Conservation (phyloP, 2,329 filamentous ascomycete species). For the Cladosporium sp. region DNA sequence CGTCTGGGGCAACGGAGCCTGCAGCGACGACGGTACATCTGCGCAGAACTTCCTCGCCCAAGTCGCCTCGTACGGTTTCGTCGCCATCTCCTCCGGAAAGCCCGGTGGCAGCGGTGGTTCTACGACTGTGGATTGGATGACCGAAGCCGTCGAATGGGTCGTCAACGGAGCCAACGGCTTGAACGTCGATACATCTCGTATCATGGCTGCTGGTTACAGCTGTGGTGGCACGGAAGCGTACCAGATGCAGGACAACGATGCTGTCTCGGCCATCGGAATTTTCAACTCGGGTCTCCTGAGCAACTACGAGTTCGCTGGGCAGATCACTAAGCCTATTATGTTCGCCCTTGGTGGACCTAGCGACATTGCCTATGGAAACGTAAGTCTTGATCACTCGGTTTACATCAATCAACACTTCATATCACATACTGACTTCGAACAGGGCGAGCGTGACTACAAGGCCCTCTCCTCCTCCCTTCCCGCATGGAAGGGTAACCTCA, state of each 20-base stretch:
- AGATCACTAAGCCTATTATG: conserved; percentile 8
- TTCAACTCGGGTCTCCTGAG: conserved; percentile 6
- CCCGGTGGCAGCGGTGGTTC: conserved; percentile 12
- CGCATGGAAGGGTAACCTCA: conserved; percentile 10
- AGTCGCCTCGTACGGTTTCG: conserved; percentile 22
- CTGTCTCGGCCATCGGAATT: neutral
- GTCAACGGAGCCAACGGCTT: neutral
- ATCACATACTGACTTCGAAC: neutral
- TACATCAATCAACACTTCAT: neutral
- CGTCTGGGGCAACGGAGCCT: conserved; percentile 27
- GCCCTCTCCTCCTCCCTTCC: neutral
- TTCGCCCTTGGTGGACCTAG: conserved; percentile 2
- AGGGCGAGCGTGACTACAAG: conserved; percentile 12
- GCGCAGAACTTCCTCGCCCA: conserved; percentile 19
- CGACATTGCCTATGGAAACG: conserved; percentile 10
- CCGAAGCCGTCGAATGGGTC: conserved; percentile 8
- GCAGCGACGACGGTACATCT: conserved; percentile 19
- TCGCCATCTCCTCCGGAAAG: conserved; percentile 21
- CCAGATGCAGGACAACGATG: conserved; percentile 5
- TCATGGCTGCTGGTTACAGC: conserved; percentile 11
- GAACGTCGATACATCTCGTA: conserved; percentile 9
- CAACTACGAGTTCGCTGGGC: neutral
- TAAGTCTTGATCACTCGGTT: conserved; percentile 8
- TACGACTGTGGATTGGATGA: conserved; percentile 8
- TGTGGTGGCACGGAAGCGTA: conserved; percentile 12